Evolutionary conservation across 2,329 filamentous ascomycete species (phyloP).

Genomic region (Fusarium tuaranense): DNA sequence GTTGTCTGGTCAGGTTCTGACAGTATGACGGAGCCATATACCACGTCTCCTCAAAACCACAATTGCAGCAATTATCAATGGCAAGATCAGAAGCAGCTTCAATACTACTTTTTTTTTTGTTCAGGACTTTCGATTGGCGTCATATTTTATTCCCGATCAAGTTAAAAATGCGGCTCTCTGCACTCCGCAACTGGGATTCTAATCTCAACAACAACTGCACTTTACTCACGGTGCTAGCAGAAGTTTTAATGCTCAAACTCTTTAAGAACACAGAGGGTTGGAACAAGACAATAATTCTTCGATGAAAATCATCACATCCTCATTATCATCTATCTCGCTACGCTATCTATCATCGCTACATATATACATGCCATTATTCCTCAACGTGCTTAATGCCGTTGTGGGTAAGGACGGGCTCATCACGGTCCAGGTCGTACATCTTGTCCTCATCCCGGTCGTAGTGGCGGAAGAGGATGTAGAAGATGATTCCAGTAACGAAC

Average conservation of each 20-base stretch:
- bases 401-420: constrained; percentile 44
- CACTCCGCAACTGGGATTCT: neutral
- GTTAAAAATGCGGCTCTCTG: neutral
- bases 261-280: neutral
- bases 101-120: too few species aligned
- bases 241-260: neutral
- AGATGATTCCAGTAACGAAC: constrained; percentile 61
- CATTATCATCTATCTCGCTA: neutral
- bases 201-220: too few species aligned
- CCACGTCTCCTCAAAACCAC: too few species aligned
- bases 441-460: constrained; percentile 53
- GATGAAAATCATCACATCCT: constrained; percentile 2
- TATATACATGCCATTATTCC: constrained; percentile 16
- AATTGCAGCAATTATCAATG: too few species aligned
- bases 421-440: constrained; percentile 54
- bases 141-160: neutral
- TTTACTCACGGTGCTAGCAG: too few species aligned
- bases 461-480: constrained; percentile 59
- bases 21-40: too few species aligned
- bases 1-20: neutral
- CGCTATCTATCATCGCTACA: neutral
- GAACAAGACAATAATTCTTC: neutral
- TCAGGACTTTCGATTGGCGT: too few species aligned
- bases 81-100: too few species aligned
- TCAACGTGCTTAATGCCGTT: constrained; percentile 31